Evolutionary conservation across 2,329 filamentous ascomycete species (phyloP).

Genomic region (Pseudogymnoascus sp.): DNA sequence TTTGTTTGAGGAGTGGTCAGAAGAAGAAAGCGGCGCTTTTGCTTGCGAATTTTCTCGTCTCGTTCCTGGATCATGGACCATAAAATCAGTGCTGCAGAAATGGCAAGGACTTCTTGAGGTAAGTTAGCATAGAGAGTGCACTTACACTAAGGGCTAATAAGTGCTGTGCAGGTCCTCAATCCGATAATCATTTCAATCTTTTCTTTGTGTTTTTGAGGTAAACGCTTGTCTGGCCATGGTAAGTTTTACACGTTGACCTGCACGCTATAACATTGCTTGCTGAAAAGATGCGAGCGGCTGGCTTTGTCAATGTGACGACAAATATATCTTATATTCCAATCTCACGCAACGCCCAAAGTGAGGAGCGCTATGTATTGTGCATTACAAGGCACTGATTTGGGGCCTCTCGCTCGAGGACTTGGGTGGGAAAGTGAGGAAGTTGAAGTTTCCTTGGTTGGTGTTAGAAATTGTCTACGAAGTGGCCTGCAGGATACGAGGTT

Average conservation of each 20-base stretch:
- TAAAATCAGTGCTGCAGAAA: background rate
- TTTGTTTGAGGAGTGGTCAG: background rate
- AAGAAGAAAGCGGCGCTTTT: too few relatives aligned
- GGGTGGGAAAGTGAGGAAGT: constrained; percentile 23
- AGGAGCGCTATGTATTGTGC: background rate
- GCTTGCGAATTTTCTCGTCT: background rate
- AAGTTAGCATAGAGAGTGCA: background rate
- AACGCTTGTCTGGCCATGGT: too few relatives aligned
- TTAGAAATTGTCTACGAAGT: constrained; percentile 8
- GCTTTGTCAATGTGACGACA: too few relatives aligned
- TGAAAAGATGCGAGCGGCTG: too few relatives aligned
- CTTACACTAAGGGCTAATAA: background rate
- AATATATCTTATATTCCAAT: too few relatives aligned
- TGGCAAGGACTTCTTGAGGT: background rate
- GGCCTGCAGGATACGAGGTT: too few relatives aligned
- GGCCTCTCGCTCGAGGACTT: constrained; percentile 24
- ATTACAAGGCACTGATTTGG: constrained; percentile 25
- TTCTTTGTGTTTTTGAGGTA: background rate
- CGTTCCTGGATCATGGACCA: background rate
- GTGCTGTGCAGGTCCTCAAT: background rate
- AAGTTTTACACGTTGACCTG: too few relatives aligned
- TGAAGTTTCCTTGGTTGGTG: constrained; percentile 19
- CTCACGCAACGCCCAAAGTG: background rate
- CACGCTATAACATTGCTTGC: too few relatives aligned
- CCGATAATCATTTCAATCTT: background rate